Base-by-base conservation (phyloP, 2,329 filamentous ascomycete genomes). In the Sclerotinia trifoliorum region DNA sequence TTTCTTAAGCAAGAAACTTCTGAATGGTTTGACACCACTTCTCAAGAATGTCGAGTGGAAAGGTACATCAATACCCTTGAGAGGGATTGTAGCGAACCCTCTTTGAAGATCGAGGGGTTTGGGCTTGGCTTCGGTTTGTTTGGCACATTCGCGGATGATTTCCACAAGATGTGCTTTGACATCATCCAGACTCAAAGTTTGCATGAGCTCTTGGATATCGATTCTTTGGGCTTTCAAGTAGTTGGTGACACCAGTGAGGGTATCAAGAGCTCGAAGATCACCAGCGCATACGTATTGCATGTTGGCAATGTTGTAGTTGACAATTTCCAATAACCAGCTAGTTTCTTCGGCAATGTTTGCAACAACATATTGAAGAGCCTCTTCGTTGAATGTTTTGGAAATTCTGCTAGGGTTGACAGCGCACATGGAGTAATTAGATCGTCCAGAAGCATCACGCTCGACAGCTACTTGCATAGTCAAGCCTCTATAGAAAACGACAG, bases 11-110 rank as follows among this genome's bases (percentile, higher is more conserved):
- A 99, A 81, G 88, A 99, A 99, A 56, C 90, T 94, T 74, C 95
- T 88, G 93, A 99, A 99, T 58, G 96, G 95, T 86, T 99, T 99
- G 80, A 99, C 95, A 76, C 95, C 96, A 51, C 93, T 97, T 67
- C 96, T 92, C 81, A 99, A 83, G 86, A 99, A 99, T 24, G 95
- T 99, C 75, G 91, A 95, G 86, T 99, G 95, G 92, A 99, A 99
- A 56, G 95, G 95, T 78, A 98, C 96, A 76, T 99, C 95, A 75
- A 99, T 99, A 72, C 96, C 96, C 78, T 91, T 92, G 73, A 99
- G 90, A 55, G 96, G 95, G 74, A 99, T 98, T 32, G 94, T 98
- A 55, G 95, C 95, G 77, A 97, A 97, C 32, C 96, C 96, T 75
- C 95, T 92, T 84, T 98, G 88, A 68, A 99, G 88, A 73, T 95